Evolutionary conservation across 768 basidiomycete genomes (phyloP), one percentile per base, ranked within the genome.

Genomic region (Hypsizygus marmoreus): DNA sequence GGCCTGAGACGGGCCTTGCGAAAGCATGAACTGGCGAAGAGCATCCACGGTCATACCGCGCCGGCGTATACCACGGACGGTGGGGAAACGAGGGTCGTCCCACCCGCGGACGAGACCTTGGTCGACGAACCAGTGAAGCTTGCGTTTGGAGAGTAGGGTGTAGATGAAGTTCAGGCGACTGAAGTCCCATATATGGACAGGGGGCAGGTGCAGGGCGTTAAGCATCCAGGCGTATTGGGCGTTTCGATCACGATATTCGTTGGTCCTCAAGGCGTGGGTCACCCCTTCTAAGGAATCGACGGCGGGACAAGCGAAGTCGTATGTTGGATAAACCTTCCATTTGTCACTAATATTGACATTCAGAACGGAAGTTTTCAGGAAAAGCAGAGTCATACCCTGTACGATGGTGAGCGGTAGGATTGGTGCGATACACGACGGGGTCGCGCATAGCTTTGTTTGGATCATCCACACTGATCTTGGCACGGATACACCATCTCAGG

Each of bases 81-180:
- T 99, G 0, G 97, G 94, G 81, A 99, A 97, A 22, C 97, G 81
- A 25, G 97, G 95, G 64, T 99, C 97, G 64, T 98, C 95, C 97
- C 97, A 99, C 10, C 95, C 95, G 37, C 76, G 73, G n/a, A 97
- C 95, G 19, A 89, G 72, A 12, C 82, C 81, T 47, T 87, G 74
- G 56, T 97, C 88, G 14, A 99, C 93, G 57, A 98, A 95, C 84
- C 86, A 91, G 58, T 89, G 93, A n/a, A 99, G 76, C 71, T 99
- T 99, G 46, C 97, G 82, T 74, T 99, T 99, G 9, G 93, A 95
- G 32, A 99, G 75, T 1, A 99, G 76, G 4, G 97, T 98, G 66
- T 97, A 97, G 48, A 97, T 88, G 64, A 99, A 99, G 70, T 88
- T 95, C 55, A 99, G 75, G 43, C 97, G 91, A 58, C 93, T 94